Base-by-base conservation (phyloP, 2,329 filamentous ascomycete species). In the Dichotomopilus funicola region DNA sequence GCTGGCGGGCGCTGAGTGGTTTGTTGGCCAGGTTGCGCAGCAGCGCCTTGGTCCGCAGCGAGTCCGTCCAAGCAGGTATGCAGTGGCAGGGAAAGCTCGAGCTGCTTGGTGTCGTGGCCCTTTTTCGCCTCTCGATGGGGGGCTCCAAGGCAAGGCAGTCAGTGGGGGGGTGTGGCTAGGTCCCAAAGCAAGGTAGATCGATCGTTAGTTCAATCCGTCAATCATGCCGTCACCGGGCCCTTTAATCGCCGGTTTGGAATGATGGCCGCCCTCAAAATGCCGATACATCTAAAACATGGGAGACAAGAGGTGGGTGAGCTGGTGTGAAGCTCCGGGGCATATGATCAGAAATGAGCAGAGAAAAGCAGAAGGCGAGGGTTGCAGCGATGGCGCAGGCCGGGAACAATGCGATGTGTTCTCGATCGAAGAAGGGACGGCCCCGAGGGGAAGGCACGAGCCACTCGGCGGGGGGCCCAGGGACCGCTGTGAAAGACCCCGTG, bases 1-100 rank as follows among this genome's bases (percentile, higher is more conserved):
- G 60, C 61, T 49, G 54, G 53, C 51, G 49, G 49, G 34, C 47
- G 61, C 46, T 57, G 57, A 59, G 57, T 59, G 59, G 59, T 53
- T 53, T 36, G 38, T 53, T 27, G 40, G 31, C 37, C 5, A 36
- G 47, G 41, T 51, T 43, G 55, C 55, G 56, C 44, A 53, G 51
- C 19, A 27, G 19, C 19, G 19, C 19, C 19, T 27, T 55, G 43
- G 54, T 53, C 12, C 50, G 51, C 43, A 50, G 44, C 46, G 43
- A 54, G 57, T 45, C 59, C 51, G 58, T 49, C 53, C 57, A 61
- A 55, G 31, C 33, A 12, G 33, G 37, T 40, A 40, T 9, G 12
- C 12, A 40, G 54, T 60, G 50, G 57, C 57, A 61, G 61, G 50
- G 40, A 37, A 35, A 37, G 53, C 43, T 57, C 12, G 37, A 12